These are phyloP conservation scores for Erysimum cheiranthoides DNA, from an alignment of 345 rosid species.

Conservation along the genomic window DNA sequence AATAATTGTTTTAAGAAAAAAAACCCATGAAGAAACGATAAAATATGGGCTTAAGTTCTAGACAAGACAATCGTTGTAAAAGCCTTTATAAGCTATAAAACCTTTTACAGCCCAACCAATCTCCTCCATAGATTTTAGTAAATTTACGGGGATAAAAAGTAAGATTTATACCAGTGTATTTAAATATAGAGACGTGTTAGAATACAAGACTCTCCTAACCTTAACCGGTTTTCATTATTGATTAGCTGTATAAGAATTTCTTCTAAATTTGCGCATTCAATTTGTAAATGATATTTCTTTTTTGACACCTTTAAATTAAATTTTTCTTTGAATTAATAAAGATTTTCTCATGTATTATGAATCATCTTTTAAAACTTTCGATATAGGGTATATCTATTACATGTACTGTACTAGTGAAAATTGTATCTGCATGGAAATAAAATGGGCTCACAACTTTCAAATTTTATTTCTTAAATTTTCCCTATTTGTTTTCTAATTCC, in stretches of 20 bases:
- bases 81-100: no score
- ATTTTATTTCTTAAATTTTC: neutral
- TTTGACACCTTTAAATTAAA: neutral
- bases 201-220: neutral
- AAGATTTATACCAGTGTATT: neutral
- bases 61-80: no score
- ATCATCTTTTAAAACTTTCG: neutral
- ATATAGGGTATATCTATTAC: neutral
- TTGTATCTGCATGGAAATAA: neutral
- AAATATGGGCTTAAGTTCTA: no score
- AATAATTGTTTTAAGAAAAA: no score
- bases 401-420: constrained; percentile 1
- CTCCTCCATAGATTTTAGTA: no score
- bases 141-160: neutral
- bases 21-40: no score
- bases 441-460: neutral
- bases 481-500: neutral
- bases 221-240: neutral
- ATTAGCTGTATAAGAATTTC: neutral
- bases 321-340: neutral
- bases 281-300: neutral
- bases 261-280: neutral
- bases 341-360: neutral
- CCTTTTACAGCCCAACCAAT: no score
- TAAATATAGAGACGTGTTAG: neutral